A percentile compares a stretch with the other conserved stretches of the same genome.
Evolutionary conservation across 495 filamentous ascomycete species (phyloP).

Genomic region (Trichoderma erinaceum): DNA sequence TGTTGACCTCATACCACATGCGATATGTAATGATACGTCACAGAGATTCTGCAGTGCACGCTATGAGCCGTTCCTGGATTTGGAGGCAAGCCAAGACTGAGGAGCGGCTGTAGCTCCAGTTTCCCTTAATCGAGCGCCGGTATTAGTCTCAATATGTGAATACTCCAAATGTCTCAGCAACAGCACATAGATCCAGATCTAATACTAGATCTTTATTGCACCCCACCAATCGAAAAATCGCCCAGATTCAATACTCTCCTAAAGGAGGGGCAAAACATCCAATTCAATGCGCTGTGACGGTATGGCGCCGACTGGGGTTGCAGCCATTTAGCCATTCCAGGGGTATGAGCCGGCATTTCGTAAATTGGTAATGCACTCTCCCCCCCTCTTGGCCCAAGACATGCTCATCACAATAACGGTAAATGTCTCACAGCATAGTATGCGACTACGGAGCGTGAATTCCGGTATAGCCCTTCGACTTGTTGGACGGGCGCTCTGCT

Average conservation of each 20-base stretch:
- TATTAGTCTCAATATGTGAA: not conserved
- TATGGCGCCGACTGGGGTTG: not conserved
- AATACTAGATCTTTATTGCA: not conserved
- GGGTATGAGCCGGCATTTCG: not conserved
- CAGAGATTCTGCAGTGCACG: not conserved
- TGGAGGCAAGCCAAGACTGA: not conserved
- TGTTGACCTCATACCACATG: not conserved
- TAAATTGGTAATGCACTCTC: constrained; percentile 2
- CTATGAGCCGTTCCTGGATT: not conserved
- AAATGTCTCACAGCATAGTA: not conserved
- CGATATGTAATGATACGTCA: not conserved
- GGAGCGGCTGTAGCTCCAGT: not conserved
- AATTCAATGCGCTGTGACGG: not conserved
- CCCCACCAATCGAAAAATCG: not conserved
- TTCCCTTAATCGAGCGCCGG: not conserved
- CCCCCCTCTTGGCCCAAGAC: constrained; percentile 5
- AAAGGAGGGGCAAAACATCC: not conserved
- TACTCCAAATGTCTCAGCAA: not conserved
- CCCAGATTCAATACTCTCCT: not conserved
- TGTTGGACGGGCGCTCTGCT: not conserved
- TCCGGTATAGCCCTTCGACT: not conserved
- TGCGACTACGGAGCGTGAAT: not conserved
- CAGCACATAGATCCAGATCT: not conserved
- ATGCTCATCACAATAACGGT: constrained; percentile 4
- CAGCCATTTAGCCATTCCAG: constrained; percentile 2